Evolutionary conservation across 2,329 filamentous ascomycete species (phyloP), one percentile per base, ranked within the genome.

Genomic region (Fusarium incarnatum): DNA sequence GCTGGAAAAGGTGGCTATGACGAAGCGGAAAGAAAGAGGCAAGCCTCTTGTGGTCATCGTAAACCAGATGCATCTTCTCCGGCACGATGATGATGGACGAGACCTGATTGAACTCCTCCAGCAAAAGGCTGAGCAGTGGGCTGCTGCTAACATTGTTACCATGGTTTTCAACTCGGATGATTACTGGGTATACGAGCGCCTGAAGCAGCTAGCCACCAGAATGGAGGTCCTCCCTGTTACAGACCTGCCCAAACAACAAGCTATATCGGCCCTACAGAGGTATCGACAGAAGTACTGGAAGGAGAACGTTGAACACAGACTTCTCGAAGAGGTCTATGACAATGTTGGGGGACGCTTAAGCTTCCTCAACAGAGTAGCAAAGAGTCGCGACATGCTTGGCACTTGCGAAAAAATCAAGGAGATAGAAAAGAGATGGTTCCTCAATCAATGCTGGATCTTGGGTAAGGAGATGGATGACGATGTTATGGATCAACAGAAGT

Each of bases 401-500:
- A 93, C 91, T 30, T 97, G 94, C 79, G 83, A 96, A 92, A 78
- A 83, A 60, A 92, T 93, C 75, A 88, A 87, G 76, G 83, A 89
- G 7, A 86, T 85, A 49, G 91, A 93, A 77, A 92, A 91, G 81
- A 89, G 86, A n/a, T 93, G 91, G 90, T 91, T 93, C 70, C 82
- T 93, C 11, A 92, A 92, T 79, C 89, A 91, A 77, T 93, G 91
- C 81, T 92, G 90, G 85, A 91, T 93, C 63, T 84, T 93, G 6
- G 91, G 91, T 13, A 82, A 81, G 54, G 89, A 91, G 67, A 92
- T 93, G 91, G 96, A 98, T 73, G 96, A 98, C 80, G 96, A 99
- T 77, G 96, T 98, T 73, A 98, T 98, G 91, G 94, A 98, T 77
- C 93, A 98, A 80, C 94, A 98, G 78, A 98, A 98, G 79, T 98